These are phyloP conservation scores for Trichoderma koningii DNA, from an alignment of 2,329 filamentous ascomycete genomes.

Conservation along the genomic window DNA sequence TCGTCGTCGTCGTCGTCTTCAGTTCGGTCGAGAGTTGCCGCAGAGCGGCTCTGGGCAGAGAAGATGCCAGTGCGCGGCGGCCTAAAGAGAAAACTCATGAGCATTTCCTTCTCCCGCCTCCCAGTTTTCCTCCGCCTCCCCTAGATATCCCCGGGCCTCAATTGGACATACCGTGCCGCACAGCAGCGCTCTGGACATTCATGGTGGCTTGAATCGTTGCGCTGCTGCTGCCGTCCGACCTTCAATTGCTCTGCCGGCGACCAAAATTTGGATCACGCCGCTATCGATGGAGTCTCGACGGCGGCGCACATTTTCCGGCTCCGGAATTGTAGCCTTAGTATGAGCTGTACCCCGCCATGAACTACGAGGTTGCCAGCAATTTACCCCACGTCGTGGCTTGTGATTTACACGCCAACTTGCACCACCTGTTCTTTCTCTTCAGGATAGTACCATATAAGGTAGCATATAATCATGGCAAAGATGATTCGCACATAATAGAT, in stretches of 20 bases:
- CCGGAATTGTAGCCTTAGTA: constrained; percentile 5
- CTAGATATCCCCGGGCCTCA: not conserved
- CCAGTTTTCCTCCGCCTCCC: not conserved
- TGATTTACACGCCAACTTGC: constrained; percentile 8
- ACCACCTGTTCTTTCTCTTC: not conserved
- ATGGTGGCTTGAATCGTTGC: constrained; percentile 43
- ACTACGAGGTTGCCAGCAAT: not conserved
- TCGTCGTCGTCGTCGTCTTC: constrained; percentile 28
- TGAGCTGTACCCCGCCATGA: not conserved
- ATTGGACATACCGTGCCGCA: constrained; percentile 55
- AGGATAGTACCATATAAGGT: too few relatives aligned
- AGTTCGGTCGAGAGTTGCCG: constrained; percentile 41
- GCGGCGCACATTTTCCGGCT: constrained; percentile 32
- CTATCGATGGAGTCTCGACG: constrained; percentile 25
- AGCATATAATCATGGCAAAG: too few relatives aligned
- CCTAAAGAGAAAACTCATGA: constrained; percentile 41
- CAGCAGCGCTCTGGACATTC: constrained; percentile 57
- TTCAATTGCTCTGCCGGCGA: not conserved
- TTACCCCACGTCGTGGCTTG: constrained; percentile 10
- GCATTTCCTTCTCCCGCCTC: not conserved
- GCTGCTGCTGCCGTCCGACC: constrained; percentile 22
- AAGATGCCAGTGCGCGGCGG: constrained; percentile 54
- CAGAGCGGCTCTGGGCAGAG: constrained; percentile 42
- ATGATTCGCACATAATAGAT: too few relatives aligned
- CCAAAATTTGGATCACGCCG: constrained; percentile 38